These are phyloP conservation scores for Petunia axillaris DNA, from an alignment of 257 asterid species.

Conservation along the genomic window DNA sequence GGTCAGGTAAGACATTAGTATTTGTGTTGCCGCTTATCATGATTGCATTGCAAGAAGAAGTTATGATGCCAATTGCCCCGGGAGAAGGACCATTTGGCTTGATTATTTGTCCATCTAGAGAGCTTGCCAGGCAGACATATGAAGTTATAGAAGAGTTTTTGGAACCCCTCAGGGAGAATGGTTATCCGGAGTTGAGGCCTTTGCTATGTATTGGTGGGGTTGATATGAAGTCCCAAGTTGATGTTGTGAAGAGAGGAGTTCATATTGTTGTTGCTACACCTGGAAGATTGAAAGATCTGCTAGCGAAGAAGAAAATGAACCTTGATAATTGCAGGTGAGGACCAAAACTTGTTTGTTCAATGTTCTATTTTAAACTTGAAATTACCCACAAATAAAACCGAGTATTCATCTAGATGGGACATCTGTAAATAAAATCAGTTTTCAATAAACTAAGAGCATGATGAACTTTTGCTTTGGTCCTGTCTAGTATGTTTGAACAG, in stretches of 20 bases:
- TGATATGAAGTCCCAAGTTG: conserved; percentile 87
- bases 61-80: conserved; percentile 79
- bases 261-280: conserved; percentile 96
- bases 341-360: background rate
- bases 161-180: conserved; percentile 64
- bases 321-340: conserved; percentile 74
- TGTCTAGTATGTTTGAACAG: background rate
- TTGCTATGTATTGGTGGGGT: conserved; percentile 92
- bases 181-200: conserved; percentile 79
- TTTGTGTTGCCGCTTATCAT: conserved; percentile 83
- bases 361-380: background rate
- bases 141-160: conserved; percentile 85
- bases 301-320: conserved; percentile 87
- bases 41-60: conserved; percentile 84
- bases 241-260: conserved; percentile 77
- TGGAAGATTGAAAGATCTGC: conserved; percentile 85
- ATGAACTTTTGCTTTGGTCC: background rate
- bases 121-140: conserved; percentile 84
- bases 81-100: conserved; percentile 93
- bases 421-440: background rate
- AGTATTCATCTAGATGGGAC: background rate
- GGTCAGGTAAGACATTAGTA: conserved; percentile 88
- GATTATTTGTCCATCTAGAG: conserved; percentile 85
- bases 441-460: background rate
- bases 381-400: background rate